A percentile compares a stretch with the other conserved stretches of the same genome.
Evolutionary conservation across 805 yeast species (phyloP).

Genomic region (Barnettozyma siamensis): DNA sequence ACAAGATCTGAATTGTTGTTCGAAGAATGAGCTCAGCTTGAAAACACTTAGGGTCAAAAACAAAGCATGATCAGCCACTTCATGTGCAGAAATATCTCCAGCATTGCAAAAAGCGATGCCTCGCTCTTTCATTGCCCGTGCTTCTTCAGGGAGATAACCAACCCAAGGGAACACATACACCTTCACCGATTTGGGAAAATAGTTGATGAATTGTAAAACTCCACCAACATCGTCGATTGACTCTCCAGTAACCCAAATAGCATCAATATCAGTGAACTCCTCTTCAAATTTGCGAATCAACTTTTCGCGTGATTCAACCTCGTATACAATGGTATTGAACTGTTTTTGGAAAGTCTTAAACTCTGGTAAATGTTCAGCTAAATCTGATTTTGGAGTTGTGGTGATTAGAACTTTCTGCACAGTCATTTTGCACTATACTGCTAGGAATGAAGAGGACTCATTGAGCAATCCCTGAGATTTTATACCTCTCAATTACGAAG

Average conservation of each 20-base stretch:
- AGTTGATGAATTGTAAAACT: constrained; percentile 37
- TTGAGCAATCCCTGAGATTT: too few species aligned
- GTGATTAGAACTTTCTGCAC: constrained; percentile 30
- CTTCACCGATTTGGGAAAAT: constrained; percentile 42
- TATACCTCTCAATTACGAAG: too few species aligned
- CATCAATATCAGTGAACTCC: constrained; percentile 38
- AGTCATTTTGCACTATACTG: constrained; percentile 8
- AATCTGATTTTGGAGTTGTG: constrained; percentile 27
- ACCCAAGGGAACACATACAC: constrained; percentile 54
- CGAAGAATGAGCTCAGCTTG: constrained; percentile 49
- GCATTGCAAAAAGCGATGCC: constrained; percentile 57
- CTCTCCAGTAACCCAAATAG: constrained; percentile 51
- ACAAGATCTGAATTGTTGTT: constrained; percentile 33
- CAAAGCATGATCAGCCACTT: constrained; percentile 70
- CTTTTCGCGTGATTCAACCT: constrained; percentile 35
- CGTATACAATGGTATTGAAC: constrained; percentile 35
- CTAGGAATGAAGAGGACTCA: too few species aligned
- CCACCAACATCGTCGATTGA: constrained; percentile 46
- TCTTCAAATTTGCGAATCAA: constrained; percentile 36
- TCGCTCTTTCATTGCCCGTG: constrained; percentile 35
- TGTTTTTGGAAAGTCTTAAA: constrained; percentile 37
- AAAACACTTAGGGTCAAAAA: constrained; percentile 53
- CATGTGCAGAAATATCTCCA: constrained; percentile 51
- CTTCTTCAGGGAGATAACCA: constrained; percentile 52
- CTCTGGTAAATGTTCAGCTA: constrained; percentile 41